A percentile compares a stretch with the other conserved stretches of the same genome.
These are phyloP conservation scores for Cinnamomum chago DNA, from an alignment of 164 flowering plant genomes.

Conservation along the genomic window DNA sequence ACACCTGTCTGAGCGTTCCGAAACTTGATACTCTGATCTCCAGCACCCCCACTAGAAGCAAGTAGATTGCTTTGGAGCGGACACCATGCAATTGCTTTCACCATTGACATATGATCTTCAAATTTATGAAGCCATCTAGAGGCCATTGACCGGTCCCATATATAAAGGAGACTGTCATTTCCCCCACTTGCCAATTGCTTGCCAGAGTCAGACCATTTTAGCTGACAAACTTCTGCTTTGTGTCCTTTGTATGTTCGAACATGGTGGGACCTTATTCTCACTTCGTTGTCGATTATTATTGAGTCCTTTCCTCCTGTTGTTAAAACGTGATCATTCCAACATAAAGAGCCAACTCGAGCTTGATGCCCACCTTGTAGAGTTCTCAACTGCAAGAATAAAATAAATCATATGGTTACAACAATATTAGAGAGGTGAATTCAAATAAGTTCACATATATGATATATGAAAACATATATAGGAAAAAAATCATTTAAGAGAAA, in stretches of 20 bases:
- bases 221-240: constrained; percentile 52
- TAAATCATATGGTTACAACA: too few relatives aligned
- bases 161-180: constrained; percentile 34
- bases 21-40: constrained; percentile 54
- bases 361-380: not conserved
- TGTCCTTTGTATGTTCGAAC: constrained; percentile 53
- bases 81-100: constrained; percentile 71
- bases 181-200: constrained; percentile 64
- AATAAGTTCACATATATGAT: too few relatives aligned
- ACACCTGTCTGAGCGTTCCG: constrained; percentile 64
- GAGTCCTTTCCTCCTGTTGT: not conserved
- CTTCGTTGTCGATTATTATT: not conserved
- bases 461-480: too few relatives aligned
- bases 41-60: constrained; percentile 58
- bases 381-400: not conserved
- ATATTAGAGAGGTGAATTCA: too few relatives aligned
- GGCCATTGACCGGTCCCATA: constrained; percentile 47
- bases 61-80: constrained; percentile 57
- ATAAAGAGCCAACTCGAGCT: not conserved
- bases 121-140: constrained; percentile 57
- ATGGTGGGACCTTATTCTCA: constrained; percentile 41
- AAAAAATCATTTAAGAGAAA: too few relatives aligned
- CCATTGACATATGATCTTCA: constrained; percentile 60
- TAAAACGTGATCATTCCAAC: not conserved
- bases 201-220: constrained; percentile 59